These are phyloP conservation scores for Hibiscus tridactylites DNA, from an alignment of 345 rosid species.

Conservation along the genomic window DNA sequence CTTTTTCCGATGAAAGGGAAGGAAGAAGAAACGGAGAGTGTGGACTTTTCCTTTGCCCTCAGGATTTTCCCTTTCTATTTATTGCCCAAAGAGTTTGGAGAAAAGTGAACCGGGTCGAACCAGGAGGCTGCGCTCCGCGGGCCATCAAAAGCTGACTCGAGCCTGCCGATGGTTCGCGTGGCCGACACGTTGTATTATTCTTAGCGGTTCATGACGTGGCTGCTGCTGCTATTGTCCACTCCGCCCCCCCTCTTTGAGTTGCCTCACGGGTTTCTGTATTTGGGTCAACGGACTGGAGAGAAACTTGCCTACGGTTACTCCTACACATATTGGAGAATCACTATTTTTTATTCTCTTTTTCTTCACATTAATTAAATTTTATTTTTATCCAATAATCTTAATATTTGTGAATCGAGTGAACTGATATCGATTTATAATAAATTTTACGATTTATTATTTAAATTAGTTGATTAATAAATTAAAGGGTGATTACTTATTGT, in stretches of 20 bases:
- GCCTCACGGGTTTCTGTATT: not conserved
- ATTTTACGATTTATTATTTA: too few relatives aligned
- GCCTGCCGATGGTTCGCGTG: not conserved
- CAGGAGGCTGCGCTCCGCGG: not conserved
- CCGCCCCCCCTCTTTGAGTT: not conserved
- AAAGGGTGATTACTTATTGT: too few relatives aligned
- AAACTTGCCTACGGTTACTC: not conserved
- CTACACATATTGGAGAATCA: too few relatives aligned
- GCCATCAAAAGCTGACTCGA: not conserved
- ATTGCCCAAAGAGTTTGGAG: constrained; percentile 1
- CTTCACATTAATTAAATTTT: too few relatives aligned
- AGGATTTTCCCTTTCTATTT: not conserved
- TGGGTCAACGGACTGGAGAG: not conserved
- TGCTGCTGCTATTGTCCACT: not conserved
- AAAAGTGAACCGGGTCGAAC: not conserved
- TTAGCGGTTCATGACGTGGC: constrained; percentile 1
- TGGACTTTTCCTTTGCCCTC: not conserved
- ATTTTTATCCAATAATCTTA: too few relatives aligned
- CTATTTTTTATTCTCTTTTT: too few relatives aligned
- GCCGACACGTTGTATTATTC: constrained; percentile 7
- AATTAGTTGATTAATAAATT: too few relatives aligned
- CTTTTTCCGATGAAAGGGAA: not conserved
- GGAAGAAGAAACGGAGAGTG: not conserved
- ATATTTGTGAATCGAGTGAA: too few relatives aligned
- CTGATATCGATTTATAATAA: too few relatives aligned